A percentile compares a stretch with the other conserved stretches of the same genome.
These are phyloP conservation scores for Geotrichum klebahnii DNA, from an alignment of 1,139 yeast species.

Conservation along the genomic window DNA sequence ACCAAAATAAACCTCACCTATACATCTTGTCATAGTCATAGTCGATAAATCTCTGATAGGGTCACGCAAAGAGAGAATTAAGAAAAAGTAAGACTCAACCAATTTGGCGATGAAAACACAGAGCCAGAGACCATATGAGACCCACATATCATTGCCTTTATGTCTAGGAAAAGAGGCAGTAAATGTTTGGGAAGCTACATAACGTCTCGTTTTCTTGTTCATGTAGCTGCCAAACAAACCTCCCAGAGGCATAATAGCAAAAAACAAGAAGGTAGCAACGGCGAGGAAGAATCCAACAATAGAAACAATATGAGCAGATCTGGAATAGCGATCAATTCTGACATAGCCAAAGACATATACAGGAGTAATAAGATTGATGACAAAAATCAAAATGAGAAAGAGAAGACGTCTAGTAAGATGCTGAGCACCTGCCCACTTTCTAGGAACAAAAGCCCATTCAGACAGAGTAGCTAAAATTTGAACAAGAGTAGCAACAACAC, in stretches of 20 bases:
- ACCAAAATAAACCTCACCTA: slow-evolving; percentile 90
- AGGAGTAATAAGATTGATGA: slow-evolving; percentile 76
- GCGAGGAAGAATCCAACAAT: slow-evolving; percentile 90
- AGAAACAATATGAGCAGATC: slow-evolving; percentile 74
- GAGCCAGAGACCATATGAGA: slow-evolving; percentile 88
- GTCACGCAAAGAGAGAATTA: slow-evolving; percentile 86
- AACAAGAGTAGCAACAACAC: slow-evolving; percentile 74
- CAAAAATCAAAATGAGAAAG: slow-evolving; percentile 64
- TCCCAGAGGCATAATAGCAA: slow-evolving; percentile 93
- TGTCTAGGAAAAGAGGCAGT: slow-evolving; percentile 86
- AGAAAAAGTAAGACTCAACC: slow-evolving; percentile 86
- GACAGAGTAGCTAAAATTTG: slow-evolving; percentile 84
- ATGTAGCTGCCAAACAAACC: slow-evolving; percentile 91
- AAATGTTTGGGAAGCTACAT: slow-evolving; percentile 90
- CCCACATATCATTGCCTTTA: slow-evolving; percentile 89
- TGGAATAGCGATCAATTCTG: slow-evolving; percentile 62
- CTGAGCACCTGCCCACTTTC: slow-evolving; percentile 99
- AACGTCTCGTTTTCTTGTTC: slow-evolving; percentile 76
- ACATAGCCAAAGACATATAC: slow-evolving; percentile 76
- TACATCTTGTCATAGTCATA: slow-evolving; percentile 62
- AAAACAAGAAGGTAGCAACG: slow-evolving; percentile 74
- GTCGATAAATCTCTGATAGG: slow-evolving; percentile 75
- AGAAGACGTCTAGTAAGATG: slow-evolving; percentile 83
- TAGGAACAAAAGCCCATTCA: slow-evolving; percentile 96
- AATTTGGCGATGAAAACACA: slow-evolving; percentile 85